These are phyloP conservation scores for Oropetium thomaeum DNA, from an alignment of 176 grass and related monocot species.

Conservation along the genomic window DNA sequence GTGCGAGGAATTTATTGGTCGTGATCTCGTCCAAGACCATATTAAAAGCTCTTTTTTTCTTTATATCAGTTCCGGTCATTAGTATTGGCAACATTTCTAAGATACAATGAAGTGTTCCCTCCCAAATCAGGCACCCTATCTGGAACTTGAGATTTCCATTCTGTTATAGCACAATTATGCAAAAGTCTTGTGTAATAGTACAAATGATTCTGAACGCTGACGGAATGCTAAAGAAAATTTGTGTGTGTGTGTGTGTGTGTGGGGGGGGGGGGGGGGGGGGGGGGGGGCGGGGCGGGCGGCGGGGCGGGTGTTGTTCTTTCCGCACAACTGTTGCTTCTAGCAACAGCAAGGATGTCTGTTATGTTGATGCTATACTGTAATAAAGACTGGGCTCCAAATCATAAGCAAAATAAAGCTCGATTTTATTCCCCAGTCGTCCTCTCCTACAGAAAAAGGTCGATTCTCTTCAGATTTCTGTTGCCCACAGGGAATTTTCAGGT, in stretches of 20 bases:
- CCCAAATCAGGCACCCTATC: not conserved
- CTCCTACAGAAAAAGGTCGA: not conserved
- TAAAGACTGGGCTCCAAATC: conserved; percentile 11
- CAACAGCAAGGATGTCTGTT: conserved; percentile 34
- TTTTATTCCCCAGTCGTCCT: conserved; percentile 5
- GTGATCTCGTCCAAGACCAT: conserved; percentile 7
- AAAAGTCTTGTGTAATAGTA: not conserved
- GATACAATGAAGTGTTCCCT: not conserved
- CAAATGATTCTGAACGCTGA: not conserved
- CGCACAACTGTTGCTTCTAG: conserved; percentile 25
- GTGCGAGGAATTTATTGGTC: conserved; percentile 11
- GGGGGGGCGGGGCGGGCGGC: no score
- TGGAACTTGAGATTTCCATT: not conserved
- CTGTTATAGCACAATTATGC: not conserved
- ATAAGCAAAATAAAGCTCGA: conserved; percentile 7
- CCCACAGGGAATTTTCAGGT: not conserved
- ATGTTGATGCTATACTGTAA: not conserved
- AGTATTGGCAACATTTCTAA: not conserved
- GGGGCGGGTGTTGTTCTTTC: no score
- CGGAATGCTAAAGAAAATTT: not conserved
- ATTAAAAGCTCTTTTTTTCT: not conserved
- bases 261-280: no score
- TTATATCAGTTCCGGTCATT: not conserved
- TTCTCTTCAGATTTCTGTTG: conserved; percentile 8
- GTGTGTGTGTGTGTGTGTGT: no score